Evolutionary conservation across 2,329 filamentous ascomycete genomes (phyloP).

Genomic region (Akanthomyces uredinophilus): DNA sequence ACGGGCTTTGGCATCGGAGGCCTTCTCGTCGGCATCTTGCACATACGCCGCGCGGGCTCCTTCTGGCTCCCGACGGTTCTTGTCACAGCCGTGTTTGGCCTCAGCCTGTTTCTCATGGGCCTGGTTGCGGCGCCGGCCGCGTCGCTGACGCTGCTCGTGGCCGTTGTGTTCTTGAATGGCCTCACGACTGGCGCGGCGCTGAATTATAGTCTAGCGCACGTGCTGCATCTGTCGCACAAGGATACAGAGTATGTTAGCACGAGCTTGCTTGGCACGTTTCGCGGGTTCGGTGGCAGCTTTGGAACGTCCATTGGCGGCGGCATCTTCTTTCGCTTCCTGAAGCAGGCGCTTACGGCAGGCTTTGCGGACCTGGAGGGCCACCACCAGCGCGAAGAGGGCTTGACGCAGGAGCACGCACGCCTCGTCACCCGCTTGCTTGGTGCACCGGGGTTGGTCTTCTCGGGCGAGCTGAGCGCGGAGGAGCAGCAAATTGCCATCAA

Average conservation of each 20-base stretch:
- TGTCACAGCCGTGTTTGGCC: constrained; percentile 56
- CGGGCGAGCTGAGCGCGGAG: constrained; percentile 33
- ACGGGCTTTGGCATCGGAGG: constrained; percentile 71
- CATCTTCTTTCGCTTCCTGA: constrained; percentile 61
- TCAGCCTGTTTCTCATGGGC: constrained; percentile 54
- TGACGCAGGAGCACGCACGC: constrained; percentile 29
- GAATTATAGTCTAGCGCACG: constrained; percentile 77
- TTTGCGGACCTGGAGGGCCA: constrained; percentile 47
- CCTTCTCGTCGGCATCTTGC: constrained; percentile 66
- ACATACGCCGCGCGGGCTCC: constrained; percentile 66
- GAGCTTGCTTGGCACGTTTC: constrained; percentile 71
- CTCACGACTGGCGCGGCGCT: constrained; percentile 65
- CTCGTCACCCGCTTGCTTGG: constrained; percentile 46
- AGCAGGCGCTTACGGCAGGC: constrained; percentile 47
- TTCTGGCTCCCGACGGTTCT: constrained; percentile 65
- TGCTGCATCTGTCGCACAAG: constrained; percentile 64
- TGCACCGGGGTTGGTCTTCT: constrained; percentile 45
- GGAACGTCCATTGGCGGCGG: constrained; percentile 76
- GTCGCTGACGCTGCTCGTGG: constrained; percentile 49
- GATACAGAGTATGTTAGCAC: constrained; percentile 70
- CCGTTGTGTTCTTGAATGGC: constrained; percentile 64
- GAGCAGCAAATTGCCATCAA: constrained; percentile 43
- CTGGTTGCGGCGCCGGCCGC: constrained; percentile 47
- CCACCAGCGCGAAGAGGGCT: constrained; percentile 17
- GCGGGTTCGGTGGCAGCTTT: constrained; percentile 76